phyloP scores from a whole-genome alignment of 2,329 filamentous ascomycete species.

The Fusarium praegraminearum region DNA sequence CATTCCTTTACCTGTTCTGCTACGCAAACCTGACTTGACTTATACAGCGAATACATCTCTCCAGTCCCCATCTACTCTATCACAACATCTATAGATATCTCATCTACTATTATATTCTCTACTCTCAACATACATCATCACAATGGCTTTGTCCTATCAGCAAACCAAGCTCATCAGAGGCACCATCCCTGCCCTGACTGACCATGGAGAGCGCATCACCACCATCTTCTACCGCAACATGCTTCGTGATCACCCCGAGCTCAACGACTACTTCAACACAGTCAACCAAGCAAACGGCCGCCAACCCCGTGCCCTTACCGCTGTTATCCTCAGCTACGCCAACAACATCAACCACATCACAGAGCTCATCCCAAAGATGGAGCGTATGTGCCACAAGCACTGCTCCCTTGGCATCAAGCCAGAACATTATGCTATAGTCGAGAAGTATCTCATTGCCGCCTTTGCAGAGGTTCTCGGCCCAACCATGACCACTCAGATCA shows the following conservation, averaged over 20 bases:
- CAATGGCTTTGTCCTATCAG: slow-evolving; percentile 60
- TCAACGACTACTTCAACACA: slow-evolving; percentile 77
- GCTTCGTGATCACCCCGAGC: slow-evolving; percentile 72
- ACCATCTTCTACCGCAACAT: slow-evolving; percentile 79
- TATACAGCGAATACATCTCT: slow-evolving; percentile 1
- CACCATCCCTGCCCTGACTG: slow-evolving; percentile 75
- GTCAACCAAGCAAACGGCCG: slow-evolving; percentile 54
- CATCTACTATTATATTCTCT: slow-evolving; percentile 6
- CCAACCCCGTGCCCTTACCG: slow-evolving; percentile 53
- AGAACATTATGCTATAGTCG: slow-evolving; percentile 78
- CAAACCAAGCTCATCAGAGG: slow-evolving; percentile 76
- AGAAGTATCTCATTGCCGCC: slow-evolving; percentile 74
- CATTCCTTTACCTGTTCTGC: slow-evolving; percentile 9
- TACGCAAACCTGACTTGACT: slow-evolving; percentile 2
- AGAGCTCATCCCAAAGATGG: slow-evolving; percentile 65
- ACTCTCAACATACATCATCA: slow-evolving; percentile 6
- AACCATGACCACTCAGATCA: slow-evolving; percentile 71
- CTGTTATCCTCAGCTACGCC: slow-evolving; percentile 74
- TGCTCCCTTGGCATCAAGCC: slow-evolving; percentile 75
- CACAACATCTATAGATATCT: background rate
- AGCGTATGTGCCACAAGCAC: slow-evolving; percentile 77
- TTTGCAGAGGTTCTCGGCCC: slow-evolving; percentile 75
- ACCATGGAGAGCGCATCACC: slow-evolving; percentile 76
- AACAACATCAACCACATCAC: slow-evolving; percentile 74
- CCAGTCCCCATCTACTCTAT: background rate